A percentile compares a stretch with the other conserved stretches of the same genome.
phyloP scores from a whole-genome alignment of 2,329 filamentous ascomycete species.

The Sporothrix schenckii region DNA sequence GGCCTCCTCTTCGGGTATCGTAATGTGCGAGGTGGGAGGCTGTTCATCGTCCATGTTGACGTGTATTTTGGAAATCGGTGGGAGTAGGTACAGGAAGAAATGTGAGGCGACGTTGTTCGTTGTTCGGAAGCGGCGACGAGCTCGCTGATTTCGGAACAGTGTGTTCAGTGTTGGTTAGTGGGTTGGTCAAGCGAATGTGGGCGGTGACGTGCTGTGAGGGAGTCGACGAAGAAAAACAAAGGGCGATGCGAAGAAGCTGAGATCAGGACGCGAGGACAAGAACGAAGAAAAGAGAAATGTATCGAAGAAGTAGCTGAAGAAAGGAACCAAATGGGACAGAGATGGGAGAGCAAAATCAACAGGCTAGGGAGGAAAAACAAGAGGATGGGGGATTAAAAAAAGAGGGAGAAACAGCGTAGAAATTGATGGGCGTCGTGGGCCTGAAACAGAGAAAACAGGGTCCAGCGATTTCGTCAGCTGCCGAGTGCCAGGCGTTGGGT shows the following conservation, averaged over 20 bases:
- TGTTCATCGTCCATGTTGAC: slow-evolving; percentile 26
- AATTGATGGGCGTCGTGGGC: slow-evolving; percentile 14
- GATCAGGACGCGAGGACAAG: not conserved
- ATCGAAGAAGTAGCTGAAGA: slow-evolving; percentile 14
- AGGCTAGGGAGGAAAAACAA: not conserved
- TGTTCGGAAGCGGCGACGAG: slow-evolving; percentile 1
- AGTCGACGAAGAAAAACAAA: slow-evolving; percentile 16
- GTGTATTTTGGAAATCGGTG: not conserved
- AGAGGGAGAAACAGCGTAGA: not conserved
- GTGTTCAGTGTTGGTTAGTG: not conserved
- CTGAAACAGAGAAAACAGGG: slow-evolving; percentile 24
- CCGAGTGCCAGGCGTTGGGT: slow-evolving; percentile 9
- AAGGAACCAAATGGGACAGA: not conserved
- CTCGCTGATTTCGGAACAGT: slow-evolving; percentile 7
- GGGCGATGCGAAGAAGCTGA: slow-evolving; percentile 3
- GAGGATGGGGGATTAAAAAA: slow-evolving; percentile 17
- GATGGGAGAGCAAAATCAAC: not conserved
- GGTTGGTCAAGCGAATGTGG: slow-evolving; percentile 12
- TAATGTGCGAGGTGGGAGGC: slow-evolving; percentile 20
- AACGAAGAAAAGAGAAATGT: not conserved
- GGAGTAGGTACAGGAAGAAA: not conserved
- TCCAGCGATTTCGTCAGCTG: slow-evolving; percentile 26
- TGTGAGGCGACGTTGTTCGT: not conserved
- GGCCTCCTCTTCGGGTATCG: slow-evolving; percentile 25
- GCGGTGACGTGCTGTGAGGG: not conserved